Percentiles rank a stretch among this genome's conserved stretches.
Evolutionary conservation across 176 grass and related monocot genomes (phyloP).

Genomic region (Dendrocalamus sinicus): DNA sequence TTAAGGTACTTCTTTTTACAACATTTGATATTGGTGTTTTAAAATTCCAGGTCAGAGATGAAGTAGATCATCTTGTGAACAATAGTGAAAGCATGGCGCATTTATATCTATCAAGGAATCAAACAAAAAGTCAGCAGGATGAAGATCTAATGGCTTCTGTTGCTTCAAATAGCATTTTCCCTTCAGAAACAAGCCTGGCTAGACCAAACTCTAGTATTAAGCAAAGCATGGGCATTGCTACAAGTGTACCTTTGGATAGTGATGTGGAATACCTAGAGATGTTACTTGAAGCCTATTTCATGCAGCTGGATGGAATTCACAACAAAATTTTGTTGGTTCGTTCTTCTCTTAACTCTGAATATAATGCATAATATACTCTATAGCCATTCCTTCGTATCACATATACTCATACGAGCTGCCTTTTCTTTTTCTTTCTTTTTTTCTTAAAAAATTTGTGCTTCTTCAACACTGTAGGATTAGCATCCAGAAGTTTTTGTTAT

Average conservation of each 20-base stretch:
- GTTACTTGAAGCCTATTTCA: conserved; percentile 95
- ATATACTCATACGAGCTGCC: background rate
- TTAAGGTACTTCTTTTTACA: background rate
- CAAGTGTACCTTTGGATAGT: conserved; percentile 77
- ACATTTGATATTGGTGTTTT: background rate
- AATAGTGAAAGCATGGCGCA: conserved; percentile 88
- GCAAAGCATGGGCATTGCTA: conserved; percentile 70
- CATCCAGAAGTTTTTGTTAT: background rate
- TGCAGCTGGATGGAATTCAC: conserved; percentile 92
- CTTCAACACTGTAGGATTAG: background rate
- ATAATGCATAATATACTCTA: background rate
- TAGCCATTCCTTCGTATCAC: background rate
- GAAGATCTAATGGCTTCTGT: conserved; percentile 73
- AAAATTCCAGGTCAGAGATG: conserved; percentile 77
- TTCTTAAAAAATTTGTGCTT: background rate
- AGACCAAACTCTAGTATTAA: conserved; percentile 63
- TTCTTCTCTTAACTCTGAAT: conserved; percentile 6
- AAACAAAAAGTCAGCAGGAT: conserved; percentile 79
- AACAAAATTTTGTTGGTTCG: conserved; percentile 96
- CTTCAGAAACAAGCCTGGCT: conserved; percentile 45
- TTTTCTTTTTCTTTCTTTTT: background rate
- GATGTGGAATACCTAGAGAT: conserved; percentile 94
- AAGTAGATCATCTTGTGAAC: conserved; percentile 96
- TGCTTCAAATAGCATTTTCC: conserved; percentile 76
- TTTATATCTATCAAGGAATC: conserved; percentile 93